A percentile compares a stretch with the other conserved stretches of the same genome.
Evolutionary conservation across 441 rosid species (phyloP).

Genomic region (Metrosideros polymorpha): DNA sequence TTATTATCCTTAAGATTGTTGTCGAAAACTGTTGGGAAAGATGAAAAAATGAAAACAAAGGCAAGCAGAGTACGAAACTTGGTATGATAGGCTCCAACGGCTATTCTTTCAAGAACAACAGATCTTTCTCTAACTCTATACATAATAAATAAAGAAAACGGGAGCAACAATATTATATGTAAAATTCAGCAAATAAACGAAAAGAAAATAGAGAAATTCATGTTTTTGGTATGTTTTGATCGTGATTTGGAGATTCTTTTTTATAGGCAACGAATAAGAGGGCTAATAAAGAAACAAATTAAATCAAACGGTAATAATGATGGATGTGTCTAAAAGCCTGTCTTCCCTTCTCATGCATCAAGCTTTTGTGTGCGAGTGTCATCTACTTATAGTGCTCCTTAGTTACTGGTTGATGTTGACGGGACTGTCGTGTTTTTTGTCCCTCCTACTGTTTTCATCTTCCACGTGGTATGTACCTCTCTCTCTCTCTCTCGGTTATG

Average conservation of each 20-base stretch:
- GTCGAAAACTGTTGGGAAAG: neutral
- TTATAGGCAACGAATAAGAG: too few species aligned
- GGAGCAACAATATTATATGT: too few species aligned
- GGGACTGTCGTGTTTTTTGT: neutral
- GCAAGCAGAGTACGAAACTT: too few species aligned
- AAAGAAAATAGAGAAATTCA: too few species aligned
- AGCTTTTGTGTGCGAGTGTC: neutral
- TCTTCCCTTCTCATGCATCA: neutral
- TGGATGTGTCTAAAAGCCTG: neutral
- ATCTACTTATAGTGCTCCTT: neutral
- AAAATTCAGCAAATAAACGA: neutral
- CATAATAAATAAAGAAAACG: too few species aligned
- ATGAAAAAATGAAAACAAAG: too few species aligned
- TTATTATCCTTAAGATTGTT: too few species aligned
- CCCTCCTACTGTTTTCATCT: neutral
- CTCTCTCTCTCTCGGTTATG: neutral
- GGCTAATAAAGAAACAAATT: neutral
- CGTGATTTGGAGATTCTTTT: neutral
- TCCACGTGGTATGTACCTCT: neutral
- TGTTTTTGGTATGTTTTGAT: neutral
- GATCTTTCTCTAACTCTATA: too few species aligned
- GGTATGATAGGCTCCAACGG: rapidly evolving
- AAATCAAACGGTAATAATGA: neutral
- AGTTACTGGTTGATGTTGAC: neutral
- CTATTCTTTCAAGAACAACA: too few species aligned